Percentiles rank a stretch among this genome's conserved stretches.
These are phyloP conservation scores for Phytophthora citrophthora DNA, from an alignment of 352 stramenopile species.

Conservation along the genomic window DNA sequence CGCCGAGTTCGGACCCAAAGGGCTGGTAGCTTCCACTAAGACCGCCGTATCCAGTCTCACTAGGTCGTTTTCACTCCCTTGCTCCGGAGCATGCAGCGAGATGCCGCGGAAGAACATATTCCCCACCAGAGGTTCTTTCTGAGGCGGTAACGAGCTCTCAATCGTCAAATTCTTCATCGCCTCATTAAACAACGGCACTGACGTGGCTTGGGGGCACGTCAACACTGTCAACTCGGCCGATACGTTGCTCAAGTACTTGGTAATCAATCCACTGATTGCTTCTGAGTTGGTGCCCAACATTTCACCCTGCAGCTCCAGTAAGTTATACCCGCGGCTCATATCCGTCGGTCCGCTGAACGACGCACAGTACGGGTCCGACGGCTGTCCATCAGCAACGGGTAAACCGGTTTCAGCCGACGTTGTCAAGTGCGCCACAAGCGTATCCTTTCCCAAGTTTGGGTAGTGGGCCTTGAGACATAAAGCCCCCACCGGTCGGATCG, in stretches of 20 bases:
- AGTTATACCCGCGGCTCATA: constrained; percentile 66
- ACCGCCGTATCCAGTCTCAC: constrained; percentile 59
- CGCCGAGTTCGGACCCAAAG: constrained; percentile 61
- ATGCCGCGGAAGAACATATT: constrained; percentile 75
- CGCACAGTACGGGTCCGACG: constrained; percentile 67
- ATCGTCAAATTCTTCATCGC: constrained; percentile 81
- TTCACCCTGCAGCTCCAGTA: constrained; percentile 68
- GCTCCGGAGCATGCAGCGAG: constrained; percentile 48
- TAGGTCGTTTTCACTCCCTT: constrained; percentile 49
- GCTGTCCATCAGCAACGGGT: constrained; percentile 44
- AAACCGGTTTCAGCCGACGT: constrained; percentile 48
- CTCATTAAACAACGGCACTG: constrained; percentile 70
- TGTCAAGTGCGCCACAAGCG: constrained; percentile 62
- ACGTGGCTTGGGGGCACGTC: constrained; percentile 70
- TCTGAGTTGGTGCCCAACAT: constrained; percentile 68
- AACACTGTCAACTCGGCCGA: constrained; percentile 63
- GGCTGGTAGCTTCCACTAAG: constrained; percentile 71
- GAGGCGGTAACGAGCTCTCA: constrained; percentile 58
- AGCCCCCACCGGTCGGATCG: constrained; percentile 64
- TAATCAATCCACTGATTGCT: constrained; percentile 79
- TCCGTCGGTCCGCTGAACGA: constrained; percentile 27
- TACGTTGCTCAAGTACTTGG: constrained; percentile 73
- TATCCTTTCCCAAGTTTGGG: constrained; percentile 39
- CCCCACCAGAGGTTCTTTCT: constrained; percentile 64
- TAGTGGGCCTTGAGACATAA: constrained; percentile 75